Percentiles rank a stretch among this genome's conserved stretches.
phyloP scores from a whole-genome alignment of 2,329 filamentous ascomycete species.

The Colletotrichum sp. region DNA sequence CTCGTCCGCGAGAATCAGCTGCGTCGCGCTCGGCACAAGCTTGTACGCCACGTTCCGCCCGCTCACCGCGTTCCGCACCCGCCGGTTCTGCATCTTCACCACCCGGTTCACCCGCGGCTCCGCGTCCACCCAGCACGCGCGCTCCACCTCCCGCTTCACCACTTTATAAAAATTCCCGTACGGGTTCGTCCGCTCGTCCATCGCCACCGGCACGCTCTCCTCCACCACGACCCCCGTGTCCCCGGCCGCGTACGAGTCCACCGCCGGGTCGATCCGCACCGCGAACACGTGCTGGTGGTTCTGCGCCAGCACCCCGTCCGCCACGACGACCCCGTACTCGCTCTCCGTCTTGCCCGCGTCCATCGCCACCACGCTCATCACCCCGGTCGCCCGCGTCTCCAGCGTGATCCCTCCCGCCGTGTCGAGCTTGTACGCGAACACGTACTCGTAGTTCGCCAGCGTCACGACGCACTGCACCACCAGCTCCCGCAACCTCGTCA shows the following conservation, averaged over 20 bases:
- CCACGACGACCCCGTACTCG: slow-evolving; percentile 66
- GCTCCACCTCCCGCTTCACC: slow-evolving; percentile 49
- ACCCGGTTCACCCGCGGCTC: slow-evolving; percentile 57
- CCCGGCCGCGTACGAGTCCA: slow-evolving; percentile 53
- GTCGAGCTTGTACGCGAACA: slow-evolving; percentile 60
- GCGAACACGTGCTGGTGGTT: slow-evolving; percentile 76
- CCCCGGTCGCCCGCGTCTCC: slow-evolving; percentile 70
- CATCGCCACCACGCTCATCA: slow-evolving; percentile 66
- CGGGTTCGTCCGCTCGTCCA: slow-evolving; percentile 61
- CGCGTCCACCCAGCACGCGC: slow-evolving; percentile 55
- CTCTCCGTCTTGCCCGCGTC: slow-evolving; percentile 55
- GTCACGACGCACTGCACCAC: slow-evolving; percentile 75
- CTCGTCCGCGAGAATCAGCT: slow-evolving; percentile 51
- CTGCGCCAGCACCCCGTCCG: slow-evolving; percentile 68
- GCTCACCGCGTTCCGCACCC: slow-evolving; percentile 50
- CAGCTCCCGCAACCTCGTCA: slow-evolving; percentile 65
- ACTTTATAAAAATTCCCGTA: slow-evolving; percentile 66
- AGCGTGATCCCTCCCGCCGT: slow-evolving; percentile 66
- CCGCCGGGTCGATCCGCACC: slow-evolving; percentile 67
- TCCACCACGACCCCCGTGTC: slow-evolving; percentile 54
- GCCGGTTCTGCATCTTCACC: slow-evolving; percentile 53
- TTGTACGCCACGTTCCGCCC: slow-evolving; percentile 57
- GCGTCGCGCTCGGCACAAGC: slow-evolving; percentile 48
- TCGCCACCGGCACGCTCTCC: slow-evolving; percentile 39
- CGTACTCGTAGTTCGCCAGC: slow-evolving; percentile 73